A percentile compares a stretch with the other conserved stretches of the same genome.
These are phyloP conservation scores for Daucus carota DNA, from an alignment of 129 eudicot genomes.

Conservation along the genomic window DH1_v3.0 NC_030383.2:61651001-61651500, in stretches of 20 bases:
- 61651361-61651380: conserved; percentile 43
- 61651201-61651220: too few species aligned
- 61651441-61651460: conserved; percentile 88
- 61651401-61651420: conserved; percentile 88
- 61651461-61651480: conserved; percentile 77
- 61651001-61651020: too few species aligned
- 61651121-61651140: not conserved
- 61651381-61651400: conserved; percentile 75
- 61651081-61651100: too few species aligned
- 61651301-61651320: not conserved
- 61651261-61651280: not conserved
- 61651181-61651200: not conserved
- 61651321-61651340: not conserved
- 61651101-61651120: not conserved
- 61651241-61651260: not conserved
- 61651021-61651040: too few species aligned
- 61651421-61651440: conserved; percentile 93
- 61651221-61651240: not conserved
- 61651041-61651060: too few species aligned
- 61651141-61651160: not conserved
- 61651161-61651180: not conserved
- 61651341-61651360: not conserved
- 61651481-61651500: not conserved
- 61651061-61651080: too few species aligned
- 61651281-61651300: not conserved